Conservation (phyloP, 371 early-diverging fungal genomes). For the Apophysomyces variabilis region DNA sequence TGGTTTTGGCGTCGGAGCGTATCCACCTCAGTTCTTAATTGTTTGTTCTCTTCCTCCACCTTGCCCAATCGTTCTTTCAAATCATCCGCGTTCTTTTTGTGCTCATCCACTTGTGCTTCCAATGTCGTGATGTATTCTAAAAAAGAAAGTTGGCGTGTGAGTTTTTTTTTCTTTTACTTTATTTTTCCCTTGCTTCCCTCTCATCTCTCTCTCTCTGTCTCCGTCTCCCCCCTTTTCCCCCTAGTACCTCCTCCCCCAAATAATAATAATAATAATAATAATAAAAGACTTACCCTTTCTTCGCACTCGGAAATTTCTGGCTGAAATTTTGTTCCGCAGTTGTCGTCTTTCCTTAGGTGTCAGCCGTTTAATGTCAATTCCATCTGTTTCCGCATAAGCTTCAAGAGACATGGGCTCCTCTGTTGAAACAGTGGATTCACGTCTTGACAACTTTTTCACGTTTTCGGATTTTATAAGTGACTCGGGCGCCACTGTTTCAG, state of each 20-base stretch:
- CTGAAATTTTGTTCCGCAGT: constrained; percentile 88
- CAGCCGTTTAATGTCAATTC: constrained; percentile 55
- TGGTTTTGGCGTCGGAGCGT: constrained; percentile 46
- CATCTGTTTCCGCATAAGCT: constrained; percentile 31
- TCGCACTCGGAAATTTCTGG: constrained; percentile 85
- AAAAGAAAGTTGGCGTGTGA: neutral
- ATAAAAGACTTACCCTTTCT: constrained; percentile 67
- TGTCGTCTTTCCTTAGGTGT: constrained; percentile 82
- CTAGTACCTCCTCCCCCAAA: too few species aligned
- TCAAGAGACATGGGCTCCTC: constrained; percentile 30
- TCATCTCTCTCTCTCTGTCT: too few species aligned
- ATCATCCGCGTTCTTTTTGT: constrained; percentile 61
- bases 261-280: too few species aligned
- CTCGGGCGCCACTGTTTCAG: constrained; percentile 30
- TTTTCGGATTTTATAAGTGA: constrained; percentile 22
- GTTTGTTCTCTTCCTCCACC: constrained; percentile 63
- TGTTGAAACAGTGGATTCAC: constrained; percentile 21
- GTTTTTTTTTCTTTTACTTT: neutral
- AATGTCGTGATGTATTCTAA: constrained; percentile 83
- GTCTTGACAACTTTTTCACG: constrained; percentile 9
- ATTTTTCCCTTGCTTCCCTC: constrained; percentile 22
- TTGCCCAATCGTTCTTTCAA: constrained; percentile 48
- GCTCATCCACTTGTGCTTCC: constrained; percentile 76
- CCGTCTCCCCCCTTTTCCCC: too few species aligned
- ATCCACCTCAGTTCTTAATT: constrained; percentile 61